Percentiles rank a stretch among this genome's conserved stretches.
Evolutionary conservation across 176 grass and related monocot genomes (phyloP).

Genomic region (Carex littledalei): DNA sequence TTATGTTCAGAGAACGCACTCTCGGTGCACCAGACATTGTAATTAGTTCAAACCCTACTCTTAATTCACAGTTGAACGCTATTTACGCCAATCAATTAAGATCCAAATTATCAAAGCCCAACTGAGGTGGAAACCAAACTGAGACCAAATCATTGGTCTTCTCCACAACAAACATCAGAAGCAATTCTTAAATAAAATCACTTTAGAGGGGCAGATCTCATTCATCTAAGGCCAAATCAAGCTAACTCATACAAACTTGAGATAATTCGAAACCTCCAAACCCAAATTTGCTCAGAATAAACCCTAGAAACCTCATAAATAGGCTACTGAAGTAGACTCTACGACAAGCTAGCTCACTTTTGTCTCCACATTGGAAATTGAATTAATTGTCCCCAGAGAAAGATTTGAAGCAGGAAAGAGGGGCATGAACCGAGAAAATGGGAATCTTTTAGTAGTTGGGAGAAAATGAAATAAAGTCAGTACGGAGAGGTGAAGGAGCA

Average conservation of each 20-base stretch:
- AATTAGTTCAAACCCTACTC: constrained; percentile 23
- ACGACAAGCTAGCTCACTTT: neutral
- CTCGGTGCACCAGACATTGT: constrained; percentile 71
- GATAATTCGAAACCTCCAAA: neutral
- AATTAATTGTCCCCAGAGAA: neutral
- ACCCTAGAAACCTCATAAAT: constrained; percentile 17
- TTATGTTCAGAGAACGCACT: constrained; percentile 65
- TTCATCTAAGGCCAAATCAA: neutral
- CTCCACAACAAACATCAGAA: constrained; percentile 13
- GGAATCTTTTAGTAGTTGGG: neutral
- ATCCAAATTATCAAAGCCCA: constrained; percentile 19
- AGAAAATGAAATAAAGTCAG: constrained; percentile 20
- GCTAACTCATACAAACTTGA: neutral
- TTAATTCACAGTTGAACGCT: constrained; percentile 15
- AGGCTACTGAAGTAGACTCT: too few relatives aligned
- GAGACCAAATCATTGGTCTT: constrained; percentile 2
- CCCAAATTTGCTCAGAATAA: constrained; percentile 15
- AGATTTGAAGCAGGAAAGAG: neutral
- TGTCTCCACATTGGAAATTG: constrained; percentile 28
- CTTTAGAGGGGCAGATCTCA: constrained; percentile 4
- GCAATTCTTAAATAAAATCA: constrained; percentile 5
- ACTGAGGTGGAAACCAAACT: constrained; percentile 32
- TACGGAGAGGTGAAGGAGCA: neutral
- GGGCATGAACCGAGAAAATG: neutral
- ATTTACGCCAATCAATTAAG: neutral